Base-by-base conservation (phyloP, 148 eudicot genomes). In the Vaccinium macrocarpon region DNA sequence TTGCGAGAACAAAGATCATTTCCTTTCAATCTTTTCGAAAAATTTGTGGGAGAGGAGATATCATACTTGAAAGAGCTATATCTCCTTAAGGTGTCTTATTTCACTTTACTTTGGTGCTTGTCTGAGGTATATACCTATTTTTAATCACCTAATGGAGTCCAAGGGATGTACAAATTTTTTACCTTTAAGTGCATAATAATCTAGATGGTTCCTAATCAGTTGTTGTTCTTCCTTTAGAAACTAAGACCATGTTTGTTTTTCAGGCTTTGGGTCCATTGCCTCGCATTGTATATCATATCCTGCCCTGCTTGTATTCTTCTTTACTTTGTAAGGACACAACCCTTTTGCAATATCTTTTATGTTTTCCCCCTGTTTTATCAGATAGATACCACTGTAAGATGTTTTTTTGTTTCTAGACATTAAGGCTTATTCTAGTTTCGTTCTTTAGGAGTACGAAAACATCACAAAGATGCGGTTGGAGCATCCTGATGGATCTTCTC, bases 251-350 rank as follows among this genome's bases (percentile, higher is more conserved):
- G 27, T 59, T 85, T 84, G 16, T 79, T 84, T 88, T 64, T 81
- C 98, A 95, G 98, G 99, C 92, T 95, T 64, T 92, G 96, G 97
- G 98, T 89, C 13, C 98, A 95, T 87, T 92, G 92, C 88, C 87
- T 95, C 51, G 95, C 94, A 29, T 78, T 95, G 70, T 93, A 93
- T 79, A 64, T 92, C 80, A 93, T 97, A 86, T 81, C 96, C 72
- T 88, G 85, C 88, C 92, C 90, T 27, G 91, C 95, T 13, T 97
- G 95, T 86, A 85, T 87, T 89, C 98, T 97, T 82, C 95, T 97
- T 35, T 93, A 97, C 92, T 85, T 88, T 85, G 99, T 97, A 97
- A 95, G 99, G 88, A 88, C 84, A 73, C 81, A 79, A 42, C 56
- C 51, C 38, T 32, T 70, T 9, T 62, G 9, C 68, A 50, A 73